phyloP scores from a whole-genome alignment of 2,329 filamentous ascomycete genomes.

The Fusarium papillatum region DNA sequence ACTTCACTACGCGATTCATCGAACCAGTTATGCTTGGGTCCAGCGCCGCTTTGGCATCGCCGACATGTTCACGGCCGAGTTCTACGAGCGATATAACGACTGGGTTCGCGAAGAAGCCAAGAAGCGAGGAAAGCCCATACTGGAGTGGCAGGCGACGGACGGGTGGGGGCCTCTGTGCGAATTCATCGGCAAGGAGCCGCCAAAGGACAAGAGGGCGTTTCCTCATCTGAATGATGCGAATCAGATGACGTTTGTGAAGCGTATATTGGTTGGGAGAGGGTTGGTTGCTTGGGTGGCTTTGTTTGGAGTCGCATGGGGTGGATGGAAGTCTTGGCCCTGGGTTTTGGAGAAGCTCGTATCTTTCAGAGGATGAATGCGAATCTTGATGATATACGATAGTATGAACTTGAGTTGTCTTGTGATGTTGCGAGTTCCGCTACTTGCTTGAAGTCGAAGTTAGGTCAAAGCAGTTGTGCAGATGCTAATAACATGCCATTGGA shows the following conservation, averaged over 20 bases:
- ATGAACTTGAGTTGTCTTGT: neutral
- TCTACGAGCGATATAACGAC: slow-evolving; percentile 32
- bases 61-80: slow-evolving; percentile 9
- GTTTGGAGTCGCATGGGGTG: slow-evolving; percentile 4
- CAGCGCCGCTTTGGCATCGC: neutral
- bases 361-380: neutral
- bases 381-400: neutral
- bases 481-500: neutral
- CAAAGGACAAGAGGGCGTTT: slow-evolving; percentile 1
- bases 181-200: slow-evolving; percentile 41
- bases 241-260: slow-evolving; percentile 11
- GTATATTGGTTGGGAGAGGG: slow-evolving; percentile 2
- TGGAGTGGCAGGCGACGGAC: slow-evolving; percentile 45
- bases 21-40: neutral
- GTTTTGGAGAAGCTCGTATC: neutral
- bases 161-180: slow-evolving; percentile 58
- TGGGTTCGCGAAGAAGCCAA: slow-evolving; percentile 46
- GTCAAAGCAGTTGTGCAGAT: neutral
- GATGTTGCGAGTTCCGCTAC: neutral
- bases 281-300: slow-evolving; percentile 18
- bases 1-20: slow-evolving; percentile 39
- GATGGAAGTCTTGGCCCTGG: slow-evolving; percentile 9
- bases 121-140: slow-evolving; percentile 41
- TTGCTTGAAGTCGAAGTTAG: neutral
- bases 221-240: slow-evolving; percentile 19